These are phyloP conservation scores for Capsicum baccatum DNA, from an alignment of 257 asterid species.

Conservation along the genomic window DNA sequence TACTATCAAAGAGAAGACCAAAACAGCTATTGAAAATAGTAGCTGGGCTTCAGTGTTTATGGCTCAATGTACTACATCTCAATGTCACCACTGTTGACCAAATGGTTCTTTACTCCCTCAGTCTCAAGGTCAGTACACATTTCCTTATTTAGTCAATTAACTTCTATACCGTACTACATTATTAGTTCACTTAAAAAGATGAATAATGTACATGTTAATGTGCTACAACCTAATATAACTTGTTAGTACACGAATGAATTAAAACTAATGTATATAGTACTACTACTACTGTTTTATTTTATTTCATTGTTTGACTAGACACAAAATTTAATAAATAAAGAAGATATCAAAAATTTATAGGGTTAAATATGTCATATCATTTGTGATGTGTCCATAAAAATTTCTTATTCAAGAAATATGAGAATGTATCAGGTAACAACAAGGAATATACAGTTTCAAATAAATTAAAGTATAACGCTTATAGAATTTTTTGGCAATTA, in stretches of 20 bases:
- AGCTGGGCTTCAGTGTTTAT: conserved; percentile 47
- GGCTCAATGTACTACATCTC: conserved; percentile 54
- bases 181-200: neutral
- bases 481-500: no score
- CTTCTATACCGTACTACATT: neutral
- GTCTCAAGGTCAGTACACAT: conserved; percentile 42
- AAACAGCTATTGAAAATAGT: conserved; percentile 54
- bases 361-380: neutral
- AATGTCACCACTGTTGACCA: conserved; percentile 52
- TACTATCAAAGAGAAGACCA: conserved; percentile 47
- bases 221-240: neutral
- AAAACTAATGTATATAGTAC: no score
- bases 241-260: no score
- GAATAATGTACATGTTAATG: no score
- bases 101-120: conserved; percentile 50
- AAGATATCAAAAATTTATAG: neutral
- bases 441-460: no score
- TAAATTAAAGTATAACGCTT: no score
- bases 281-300: neutral
- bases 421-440: no score
- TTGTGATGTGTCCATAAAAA: neutral
- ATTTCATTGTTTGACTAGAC: neutral
- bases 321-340: neutral
- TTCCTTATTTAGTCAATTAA: neutral
- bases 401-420: neutral